These are phyloP conservation scores for Aristolochia californica DNA, from an alignment of 164 flowering plant species.

Conservation along the genomic window DNA sequence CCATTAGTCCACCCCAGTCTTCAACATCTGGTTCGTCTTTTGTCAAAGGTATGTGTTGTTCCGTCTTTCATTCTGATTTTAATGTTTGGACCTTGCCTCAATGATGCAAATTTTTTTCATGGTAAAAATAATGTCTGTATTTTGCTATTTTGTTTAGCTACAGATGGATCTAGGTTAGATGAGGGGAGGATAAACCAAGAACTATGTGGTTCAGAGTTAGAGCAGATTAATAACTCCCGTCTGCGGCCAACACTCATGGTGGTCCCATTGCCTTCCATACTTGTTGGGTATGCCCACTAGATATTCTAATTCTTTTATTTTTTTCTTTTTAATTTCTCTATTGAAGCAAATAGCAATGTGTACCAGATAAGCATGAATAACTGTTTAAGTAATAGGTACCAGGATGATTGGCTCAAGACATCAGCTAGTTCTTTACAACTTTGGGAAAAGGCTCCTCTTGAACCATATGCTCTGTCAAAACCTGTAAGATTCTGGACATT, in stretches of 20 bases:
- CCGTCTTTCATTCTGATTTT: background rate
- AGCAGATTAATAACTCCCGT: slow-evolving; percentile 37
- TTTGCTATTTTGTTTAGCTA: slow-evolving; percentile 15
- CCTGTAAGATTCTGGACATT: slow-evolving; percentile 41
- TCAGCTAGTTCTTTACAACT: slow-evolving; percentile 67
- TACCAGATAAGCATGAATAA: background rate
- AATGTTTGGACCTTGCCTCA: too few relatives aligned
- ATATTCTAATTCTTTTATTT: background rate
- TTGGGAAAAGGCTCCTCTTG: slow-evolving; percentile 99
- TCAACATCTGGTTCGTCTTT: slow-evolving; percentile 43
- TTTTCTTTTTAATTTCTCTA: background rate
- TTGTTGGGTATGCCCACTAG: slow-evolving; percentile 71
- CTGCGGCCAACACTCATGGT: slow-evolving; percentile 52
- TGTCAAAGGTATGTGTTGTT: slow-evolving; percentile 42
- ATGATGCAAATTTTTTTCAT: too few relatives aligned
- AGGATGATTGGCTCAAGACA: slow-evolving; percentile 99
- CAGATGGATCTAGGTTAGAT: slow-evolving; percentile 44
- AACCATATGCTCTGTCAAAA: slow-evolving; percentile 88
- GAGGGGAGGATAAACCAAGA: slow-evolving; percentile 57
- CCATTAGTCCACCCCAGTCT: slow-evolving; percentile 61
- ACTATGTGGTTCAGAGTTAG: slow-evolving; percentile 38
- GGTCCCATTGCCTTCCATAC: slow-evolving; percentile 82
- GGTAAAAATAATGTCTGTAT: too few relatives aligned
- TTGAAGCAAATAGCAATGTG: background rate
- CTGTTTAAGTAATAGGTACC: slow-evolving; percentile 48